Conservation (phyloP, 2,329 filamentous ascomycete species). For the Aspergillus pseudotamarii region DNA sequence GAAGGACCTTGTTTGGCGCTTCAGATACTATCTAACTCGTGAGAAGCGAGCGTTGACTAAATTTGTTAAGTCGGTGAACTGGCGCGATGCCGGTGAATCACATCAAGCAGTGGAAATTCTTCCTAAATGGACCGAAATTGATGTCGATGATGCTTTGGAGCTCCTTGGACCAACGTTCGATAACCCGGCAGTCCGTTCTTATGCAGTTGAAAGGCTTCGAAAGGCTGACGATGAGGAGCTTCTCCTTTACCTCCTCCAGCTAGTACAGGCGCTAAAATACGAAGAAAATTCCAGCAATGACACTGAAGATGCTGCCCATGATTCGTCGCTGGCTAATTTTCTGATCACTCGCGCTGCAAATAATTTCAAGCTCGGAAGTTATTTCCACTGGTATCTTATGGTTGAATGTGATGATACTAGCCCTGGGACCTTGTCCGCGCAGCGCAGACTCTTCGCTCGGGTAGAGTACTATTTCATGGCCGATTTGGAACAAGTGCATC, state of each 20-base stretch:
- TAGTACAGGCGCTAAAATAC: slow-evolving; percentile 95
- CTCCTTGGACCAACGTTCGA: slow-evolving; percentile 90
- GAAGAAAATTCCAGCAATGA: slow-evolving; percentile 71
- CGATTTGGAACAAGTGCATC: slow-evolving; percentile 75
- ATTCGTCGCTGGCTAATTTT: slow-evolving; percentile 87
- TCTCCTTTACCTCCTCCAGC: slow-evolving; percentile 84
- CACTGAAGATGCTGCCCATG: slow-evolving; percentile 64
- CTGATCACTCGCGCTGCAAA: slow-evolving; percentile 83
- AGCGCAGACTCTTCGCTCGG: slow-evolving; percentile 85
- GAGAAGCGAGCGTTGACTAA: slow-evolving; percentile 94
- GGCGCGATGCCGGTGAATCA: slow-evolving; percentile 81
- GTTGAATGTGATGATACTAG: slow-evolving; percentile 90
- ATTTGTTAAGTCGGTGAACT: slow-evolving; percentile 96
- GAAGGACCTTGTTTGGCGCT: slow-evolving; percentile 96
- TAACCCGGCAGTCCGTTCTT: slow-evolving; percentile 83
- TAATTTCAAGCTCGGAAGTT: slow-evolving; percentile 90
- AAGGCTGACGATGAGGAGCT: slow-evolving; percentile 93
- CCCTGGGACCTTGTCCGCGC: slow-evolving; percentile 71
- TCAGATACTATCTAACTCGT: slow-evolving; percentile 87
- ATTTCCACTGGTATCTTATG: slow-evolving; percentile 98
- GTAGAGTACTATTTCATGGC: slow-evolving; percentile 97
- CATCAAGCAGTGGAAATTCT: slow-evolving; percentile 88
- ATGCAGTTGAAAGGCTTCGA: slow-evolving; percentile 86
- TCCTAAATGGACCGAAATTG: slow-evolving; percentile 92
- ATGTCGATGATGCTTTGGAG: slow-evolving; percentile 94